Evolutionary conservation across 306 rosid genomes (phyloP).

Genomic region (Dalbergia cochinchinensis): DNA sequence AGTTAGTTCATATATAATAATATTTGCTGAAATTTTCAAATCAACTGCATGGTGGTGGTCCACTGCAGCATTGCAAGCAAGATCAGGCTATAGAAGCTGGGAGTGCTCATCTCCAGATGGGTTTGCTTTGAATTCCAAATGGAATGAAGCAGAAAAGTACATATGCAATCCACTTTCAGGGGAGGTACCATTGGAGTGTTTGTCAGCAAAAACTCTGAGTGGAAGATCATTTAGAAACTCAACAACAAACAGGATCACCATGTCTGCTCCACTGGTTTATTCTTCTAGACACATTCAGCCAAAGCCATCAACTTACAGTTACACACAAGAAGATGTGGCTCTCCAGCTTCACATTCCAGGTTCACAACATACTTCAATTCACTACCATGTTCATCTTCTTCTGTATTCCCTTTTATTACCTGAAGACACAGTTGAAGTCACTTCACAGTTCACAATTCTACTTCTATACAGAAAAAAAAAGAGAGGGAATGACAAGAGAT

Average conservation of each 20-base stretch:
- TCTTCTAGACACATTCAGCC: conserved; percentile 64
- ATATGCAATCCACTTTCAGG: conserved; percentile 97
- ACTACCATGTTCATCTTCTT: no score
- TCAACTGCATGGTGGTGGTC: not conserved
- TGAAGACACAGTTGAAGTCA: no score
- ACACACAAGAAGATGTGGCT: conserved; percentile 48
- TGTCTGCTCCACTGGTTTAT: conserved; percentile 83
- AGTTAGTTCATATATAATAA: not conserved
- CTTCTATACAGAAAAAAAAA: conserved; percentile 61
- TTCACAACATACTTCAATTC: not conserved
- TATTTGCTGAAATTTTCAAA: not conserved
- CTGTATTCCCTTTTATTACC: no score
- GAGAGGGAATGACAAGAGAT: conserved; percentile 77
- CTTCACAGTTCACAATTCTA: not conserved
- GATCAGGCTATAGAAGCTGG: conserved; percentile 69
- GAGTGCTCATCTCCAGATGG: conserved; percentile 88
- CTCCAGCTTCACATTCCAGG: conserved; percentile 73
- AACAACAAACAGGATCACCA: conserved; percentile 66
- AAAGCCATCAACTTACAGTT: conserved; percentile 54
- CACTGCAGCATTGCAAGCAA: conserved; percentile 87
- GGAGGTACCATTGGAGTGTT: conserved; percentile 93
- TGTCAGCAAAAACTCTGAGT: conserved; percentile 91
- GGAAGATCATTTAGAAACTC: conserved; percentile 81
- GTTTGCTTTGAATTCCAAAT: conserved; percentile 88
- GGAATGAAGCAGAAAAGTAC: conserved; percentile 98